A percentile compares a stretch with the other conserved stretches of the same genome.
These are phyloP conservation scores for Syncephalastrum sp. DNA, from an alignment of 371 early-diverging fungal genomes.

Conservation along the genomic window DNA sequence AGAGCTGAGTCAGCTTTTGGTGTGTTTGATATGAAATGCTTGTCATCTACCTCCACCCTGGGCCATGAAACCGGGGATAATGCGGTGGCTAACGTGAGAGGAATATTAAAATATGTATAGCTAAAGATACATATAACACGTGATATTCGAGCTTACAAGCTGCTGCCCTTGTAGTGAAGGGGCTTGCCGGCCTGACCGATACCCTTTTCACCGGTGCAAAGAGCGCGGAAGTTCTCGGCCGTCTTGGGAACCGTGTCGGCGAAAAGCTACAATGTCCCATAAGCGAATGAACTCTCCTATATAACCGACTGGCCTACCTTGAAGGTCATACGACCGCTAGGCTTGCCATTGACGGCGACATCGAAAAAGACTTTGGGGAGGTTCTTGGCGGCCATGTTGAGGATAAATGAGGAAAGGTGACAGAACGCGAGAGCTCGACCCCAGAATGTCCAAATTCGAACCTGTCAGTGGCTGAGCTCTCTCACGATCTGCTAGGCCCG, in stretches of 20 bases:
- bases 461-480: too few species aligned
- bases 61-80: conserved; percentile 96
- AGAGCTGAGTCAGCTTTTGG: not conserved
- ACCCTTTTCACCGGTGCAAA: conserved; percentile 80
- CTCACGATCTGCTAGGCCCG: too few species aligned
- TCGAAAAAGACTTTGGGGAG: conserved; percentile 61
- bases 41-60: conserved; percentile 83
- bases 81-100: conserved; percentile 70
- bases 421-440: too few species aligned
- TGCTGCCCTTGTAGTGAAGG: conserved; percentile 78
- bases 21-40: too few species aligned
- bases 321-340: conserved; percentile 45
- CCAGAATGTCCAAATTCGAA: too few species aligned
- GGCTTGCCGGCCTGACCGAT: conserved; percentile 66
- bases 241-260: conserved; percentile 94
- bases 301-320: conserved; percentile 11
- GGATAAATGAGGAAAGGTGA: not conserved
- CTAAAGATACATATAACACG: too few species aligned
- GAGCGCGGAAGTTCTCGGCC: conserved; percentile 94
- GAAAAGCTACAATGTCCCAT: conserved; percentile 62
- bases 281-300: too few species aligned
- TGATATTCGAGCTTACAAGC: conserved; percentile 58
- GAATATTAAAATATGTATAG: not conserved
- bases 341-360: conserved; percentile 54
- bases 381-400: conserved; percentile 24